Base-by-base conservation (phyloP, 1,284 basidiomycete species). In the Lentinus polychrous region DNA sequence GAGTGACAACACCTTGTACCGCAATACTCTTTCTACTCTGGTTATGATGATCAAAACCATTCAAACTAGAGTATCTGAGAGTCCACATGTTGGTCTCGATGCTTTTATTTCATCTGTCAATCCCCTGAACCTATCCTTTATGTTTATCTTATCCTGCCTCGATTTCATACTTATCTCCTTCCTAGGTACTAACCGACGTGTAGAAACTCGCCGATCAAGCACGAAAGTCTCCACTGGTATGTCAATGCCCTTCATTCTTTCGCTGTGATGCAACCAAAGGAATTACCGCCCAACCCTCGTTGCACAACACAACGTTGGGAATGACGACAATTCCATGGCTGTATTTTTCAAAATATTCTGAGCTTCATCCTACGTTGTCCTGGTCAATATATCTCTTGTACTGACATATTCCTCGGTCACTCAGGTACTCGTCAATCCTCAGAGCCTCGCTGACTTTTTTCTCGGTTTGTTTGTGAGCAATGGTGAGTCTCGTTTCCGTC, bases 11-110 rank as follows among this genome's bases (percentile, higher is more conserved):
- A 27, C 17, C 6, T 41, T 24, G 18, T 41, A 41, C 39, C 8
- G 6, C 7, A 5, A 27, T 34, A 36, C n/a, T 27, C 42, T 31
- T 46, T 38, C 35, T 36, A 46, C 34, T 52, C 55, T 48, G 56
- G 60, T 54, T 57, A 59, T 62, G 80, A 84, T 85, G 85, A 86
- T 66, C 65, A 59, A 70, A 67, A 70, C 63, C 67, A 75, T 83
- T 84, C 85, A 88, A 88, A 88, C 85, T 88, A 88, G 85, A 87
- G 85, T 88, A 82, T 86, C 72, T 87, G 85, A 88, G 84, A 68
- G 77, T 71, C 66, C 49, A 43, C 17, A 27, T 8, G 34, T 11
- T 50, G 49, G 65, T 73, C 74, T 70, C 82, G 59, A 81, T 86
- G 85, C 75, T 86, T 81, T 83, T 56, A 59, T 42, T 60, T 54